phyloP scores from a whole-genome alignment of 2,329 filamentous ascomycete species.

The Colletotrichum sp. region DNA sequence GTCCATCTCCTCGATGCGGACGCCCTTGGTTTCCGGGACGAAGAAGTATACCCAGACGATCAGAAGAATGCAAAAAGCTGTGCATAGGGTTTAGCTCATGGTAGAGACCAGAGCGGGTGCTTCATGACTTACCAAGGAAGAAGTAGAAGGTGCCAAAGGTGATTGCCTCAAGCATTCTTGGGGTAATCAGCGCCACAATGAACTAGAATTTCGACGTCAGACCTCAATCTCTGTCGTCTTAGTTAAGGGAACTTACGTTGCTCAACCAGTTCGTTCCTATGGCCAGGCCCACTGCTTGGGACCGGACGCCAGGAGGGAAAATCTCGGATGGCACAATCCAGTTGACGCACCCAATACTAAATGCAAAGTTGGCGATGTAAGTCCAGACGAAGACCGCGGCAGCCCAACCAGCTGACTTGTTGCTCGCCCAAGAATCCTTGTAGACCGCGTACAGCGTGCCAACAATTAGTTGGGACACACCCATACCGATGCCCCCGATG shows the following conservation, averaged over 20 bases:
- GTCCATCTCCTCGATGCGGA: conserved; percentile 63
- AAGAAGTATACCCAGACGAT: conserved; percentile 57
- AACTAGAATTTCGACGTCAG: conserved; percentile 57
- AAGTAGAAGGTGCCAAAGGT: conserved; percentile 63
- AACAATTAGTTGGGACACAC: conserved; percentile 59
- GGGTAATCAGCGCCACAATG: conserved; percentile 45
- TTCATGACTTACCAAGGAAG: conserved; percentile 47
- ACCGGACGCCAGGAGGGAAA: conserved; percentile 37
- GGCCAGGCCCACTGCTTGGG: neutral
- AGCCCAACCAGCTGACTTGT: conserved; percentile 60
- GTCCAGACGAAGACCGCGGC: conserved; percentile 64
- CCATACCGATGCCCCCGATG: conserved; percentile 18
- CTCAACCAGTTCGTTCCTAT: conserved; percentile 8
- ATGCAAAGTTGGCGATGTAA: conserved; percentile 49
- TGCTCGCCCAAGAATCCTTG: conserved; percentile 46
- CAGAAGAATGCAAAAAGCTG: conserved; percentile 50
- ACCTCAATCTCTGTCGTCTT: conserved; percentile 54
- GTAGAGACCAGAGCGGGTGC: no score
- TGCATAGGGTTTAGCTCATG: neutral
- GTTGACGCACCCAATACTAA: conserved; percentile 48
- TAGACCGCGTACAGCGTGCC: conserved; percentile 57
- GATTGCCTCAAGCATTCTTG: conserved; percentile 59
- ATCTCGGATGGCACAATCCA: conserved; percentile 65
- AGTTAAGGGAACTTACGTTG: conserved; percentile 43
- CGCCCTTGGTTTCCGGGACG: conserved; percentile 63